Conservation (phyloP, 78 protist species). For the Dictyostelium intermedium region DNA sequence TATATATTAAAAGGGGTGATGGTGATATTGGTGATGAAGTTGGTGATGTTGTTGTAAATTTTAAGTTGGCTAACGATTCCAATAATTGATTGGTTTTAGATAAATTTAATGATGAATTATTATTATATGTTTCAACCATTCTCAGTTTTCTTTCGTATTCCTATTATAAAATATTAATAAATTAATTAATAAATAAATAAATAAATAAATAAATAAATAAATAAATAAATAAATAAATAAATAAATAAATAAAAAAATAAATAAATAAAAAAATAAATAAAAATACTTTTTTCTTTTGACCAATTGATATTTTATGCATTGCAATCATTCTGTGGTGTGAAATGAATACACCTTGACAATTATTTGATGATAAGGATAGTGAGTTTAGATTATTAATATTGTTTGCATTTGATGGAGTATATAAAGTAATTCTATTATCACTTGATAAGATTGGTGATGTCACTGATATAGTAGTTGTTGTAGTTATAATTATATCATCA, state of each 20-base stretch:
- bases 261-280: not conserved
- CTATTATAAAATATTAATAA: not conserved
- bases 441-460: slow-evolving; percentile 8
- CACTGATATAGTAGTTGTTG: not conserved
- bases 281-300: slow-evolving; percentile 27
- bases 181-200: not conserved
- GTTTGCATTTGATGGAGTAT: not conserved
- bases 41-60: not conserved
- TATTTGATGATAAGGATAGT: not conserved
- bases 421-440: not conserved
- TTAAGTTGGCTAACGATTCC: not conserved
- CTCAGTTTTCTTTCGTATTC: slow-evolving; percentile 8
- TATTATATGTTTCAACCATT: not conserved
- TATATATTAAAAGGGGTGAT: slow-evolving; percentile 9
- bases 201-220: not conserved
- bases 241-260: not conserved
- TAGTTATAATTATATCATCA: not conserved
- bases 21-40: not conserved
- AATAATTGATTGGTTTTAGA: not conserved
- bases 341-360: slow-evolving; percentile 1
- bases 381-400: not conserved
- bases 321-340: slow-evolving; percentile 40
- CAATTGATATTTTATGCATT: slow-evolving; percentile 20
- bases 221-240: not conserved
- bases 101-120: not conserved